Evolutionary conservation across 768 basidiomycete species (phyloP).

Genomic region (Nevesoporus exiguus): DNA sequence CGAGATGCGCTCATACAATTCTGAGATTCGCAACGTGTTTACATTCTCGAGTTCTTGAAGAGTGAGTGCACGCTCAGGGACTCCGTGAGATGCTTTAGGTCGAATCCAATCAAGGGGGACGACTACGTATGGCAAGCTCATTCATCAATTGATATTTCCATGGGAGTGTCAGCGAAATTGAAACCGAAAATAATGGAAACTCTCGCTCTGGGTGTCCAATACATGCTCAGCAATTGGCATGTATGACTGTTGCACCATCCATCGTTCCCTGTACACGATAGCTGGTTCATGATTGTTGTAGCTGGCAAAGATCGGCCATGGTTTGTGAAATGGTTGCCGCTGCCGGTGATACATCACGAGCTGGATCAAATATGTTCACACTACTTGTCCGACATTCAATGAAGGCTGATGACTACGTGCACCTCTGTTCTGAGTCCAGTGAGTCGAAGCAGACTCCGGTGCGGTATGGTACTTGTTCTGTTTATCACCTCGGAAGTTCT

Average conservation of each 20-base stretch:
- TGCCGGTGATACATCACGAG: too few relatives aligned
- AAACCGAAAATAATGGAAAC: background rate
- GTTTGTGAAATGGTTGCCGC: too few relatives aligned
- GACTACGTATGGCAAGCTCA: background rate
- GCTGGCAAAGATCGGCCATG: too few relatives aligned
- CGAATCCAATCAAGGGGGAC: background rate
- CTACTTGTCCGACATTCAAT: too few relatives aligned
- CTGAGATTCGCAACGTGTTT: slow-evolving; percentile 10
- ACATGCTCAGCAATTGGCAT: background rate
- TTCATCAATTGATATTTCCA: background rate
- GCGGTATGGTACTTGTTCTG: too few relatives aligned
- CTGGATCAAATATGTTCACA: too few relatives aligned
- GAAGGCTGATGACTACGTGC: too few relatives aligned
- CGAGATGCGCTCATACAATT: slow-evolving; percentile 10
- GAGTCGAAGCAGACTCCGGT: too few relatives aligned
- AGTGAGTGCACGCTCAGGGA: slow-evolving; percentile 12
- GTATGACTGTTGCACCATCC: background rate
- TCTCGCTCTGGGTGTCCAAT: background rate
- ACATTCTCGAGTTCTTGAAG: slow-evolving; percentile 6
- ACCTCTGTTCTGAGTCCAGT: too few relatives aligned
- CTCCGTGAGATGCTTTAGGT: background rate
- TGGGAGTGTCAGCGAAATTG: background rate
- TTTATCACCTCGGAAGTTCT: too few relatives aligned
- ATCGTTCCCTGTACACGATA: background rate
- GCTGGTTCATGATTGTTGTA: too few relatives aligned